Evolutionary conservation across 2,329 filamentous ascomycete genomes (phyloP), one percentile per base, ranked within the genome.

Genomic region (Rosellinia necatrix): DNA sequence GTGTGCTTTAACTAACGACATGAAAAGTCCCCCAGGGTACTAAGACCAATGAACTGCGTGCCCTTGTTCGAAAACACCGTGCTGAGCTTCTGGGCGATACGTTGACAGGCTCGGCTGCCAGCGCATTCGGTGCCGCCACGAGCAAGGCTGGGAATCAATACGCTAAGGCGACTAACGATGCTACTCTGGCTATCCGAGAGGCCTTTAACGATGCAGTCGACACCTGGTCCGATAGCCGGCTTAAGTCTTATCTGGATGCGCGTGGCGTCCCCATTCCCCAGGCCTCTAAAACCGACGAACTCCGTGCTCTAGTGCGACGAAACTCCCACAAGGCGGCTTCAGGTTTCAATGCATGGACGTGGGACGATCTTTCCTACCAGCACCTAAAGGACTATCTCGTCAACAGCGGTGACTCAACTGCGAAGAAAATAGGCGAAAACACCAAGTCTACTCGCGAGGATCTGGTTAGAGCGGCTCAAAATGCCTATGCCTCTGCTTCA

Each of bases 31-130:
- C 94, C 8, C 93, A 97, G 71, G 94, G 93, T 43, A 96, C 90
- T 69, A 92, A 89, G 79, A 79, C 85, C 65, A 96, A 97, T 68
- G 93, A 99, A 74, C 83, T 97, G 22, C 80, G 96, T 49, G 92
- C 93, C 49, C 83, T 97, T 60, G 88, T 93, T 61, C 91, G 93
- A 71, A 96, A 94, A 81, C 85, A 96, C 76, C 88, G 90, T 56
- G 87, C 89, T 56, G 78, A 86, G 56, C 78, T 93, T 41, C 78
- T 87, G 15, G 87, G 86, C 58, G 87, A 91, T 67, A 89, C 81
- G 47, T 73, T 83, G 10, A 72, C 78, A 8, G 81, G 75, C 21
- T 82, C 82, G 19, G 84, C 81, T 32, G 77, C 81, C 24, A 84
- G 83, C 19, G 81, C 81, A 4, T 86, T 82, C 59, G 89, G 88